phyloP scores from a whole-genome alignment of 345 rosid species.

The Salix arbutifolia region DNA sequence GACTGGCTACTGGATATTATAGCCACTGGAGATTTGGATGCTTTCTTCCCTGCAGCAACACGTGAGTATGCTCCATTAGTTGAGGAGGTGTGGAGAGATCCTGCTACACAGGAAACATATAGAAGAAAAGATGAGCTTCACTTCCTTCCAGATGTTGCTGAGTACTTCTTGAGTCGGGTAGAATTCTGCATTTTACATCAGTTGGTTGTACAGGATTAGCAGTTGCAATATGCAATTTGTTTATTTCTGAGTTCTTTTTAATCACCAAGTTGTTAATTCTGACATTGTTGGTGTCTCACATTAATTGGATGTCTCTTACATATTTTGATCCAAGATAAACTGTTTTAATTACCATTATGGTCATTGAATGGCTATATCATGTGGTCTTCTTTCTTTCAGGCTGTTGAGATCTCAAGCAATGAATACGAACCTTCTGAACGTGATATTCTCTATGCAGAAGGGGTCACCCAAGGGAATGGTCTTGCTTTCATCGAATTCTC shows the following conservation, averaged over 20 bases:
- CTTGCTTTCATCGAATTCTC: conserved; percentile 93
- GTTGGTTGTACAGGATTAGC: not conserved
- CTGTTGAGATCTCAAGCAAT: conserved; percentile 91
- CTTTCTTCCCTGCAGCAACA: conserved; percentile 98
- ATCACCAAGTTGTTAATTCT: not conserved
- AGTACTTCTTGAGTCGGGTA: conserved; percentile 92
- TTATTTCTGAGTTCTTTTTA: not conserved
- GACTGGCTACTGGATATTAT: conserved; percentile 98
- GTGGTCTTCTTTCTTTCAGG: conserved; percentile 47
- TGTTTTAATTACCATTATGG: not conserved
- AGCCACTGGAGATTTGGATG: conserved; percentile 96
- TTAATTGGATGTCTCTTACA: not conserved
- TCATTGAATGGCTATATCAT: conserved; percentile 7
- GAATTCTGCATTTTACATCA: not conserved
- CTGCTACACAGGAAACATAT: conserved; percentile 87
- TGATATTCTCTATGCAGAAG: conserved; percentile 93
- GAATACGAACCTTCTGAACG: conserved; percentile 93
- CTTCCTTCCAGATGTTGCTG: conserved; percentile 92
- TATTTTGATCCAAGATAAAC: not conserved
- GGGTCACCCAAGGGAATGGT: conserved; percentile 92
- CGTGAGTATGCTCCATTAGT: conserved; percentile 98
- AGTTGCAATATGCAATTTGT: not conserved
- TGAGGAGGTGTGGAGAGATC: conserved; percentile 98
- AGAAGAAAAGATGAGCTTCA: conserved; percentile 89
- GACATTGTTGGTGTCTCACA: not conserved